Conservation (phyloP, 306 rosid genomes). For the Clitoria ternatea region DNA sequence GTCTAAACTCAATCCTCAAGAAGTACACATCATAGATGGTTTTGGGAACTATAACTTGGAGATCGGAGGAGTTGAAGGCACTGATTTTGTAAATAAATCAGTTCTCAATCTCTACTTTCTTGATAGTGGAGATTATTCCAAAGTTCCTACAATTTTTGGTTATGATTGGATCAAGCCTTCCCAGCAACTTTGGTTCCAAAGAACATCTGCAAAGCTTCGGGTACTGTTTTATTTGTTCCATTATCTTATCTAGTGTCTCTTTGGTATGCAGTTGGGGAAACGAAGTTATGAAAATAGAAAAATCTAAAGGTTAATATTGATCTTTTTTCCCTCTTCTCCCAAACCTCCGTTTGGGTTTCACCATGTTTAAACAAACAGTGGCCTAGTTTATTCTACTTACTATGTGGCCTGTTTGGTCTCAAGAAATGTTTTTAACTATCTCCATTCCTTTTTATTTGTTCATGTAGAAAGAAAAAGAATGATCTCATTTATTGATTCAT, state of each 20-base stretch:
- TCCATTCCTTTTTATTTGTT: background rate
- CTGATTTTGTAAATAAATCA: conserved; percentile 74
- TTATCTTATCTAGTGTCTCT: conserved; percentile 12
- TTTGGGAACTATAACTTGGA: conserved; percentile 90
- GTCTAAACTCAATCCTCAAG: conserved; percentile 63
- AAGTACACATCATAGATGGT: conserved; percentile 59
- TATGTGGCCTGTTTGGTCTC: background rate
- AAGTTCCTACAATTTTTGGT: conserved; percentile 53
- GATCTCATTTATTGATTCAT: too few relatives aligned
- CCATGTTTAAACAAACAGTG: too few relatives aligned
- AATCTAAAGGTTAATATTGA: too few relatives aligned
- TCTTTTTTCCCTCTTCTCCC: too few relatives aligned
- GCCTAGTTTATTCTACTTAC: background rate
- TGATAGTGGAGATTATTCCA: conserved; percentile 92
- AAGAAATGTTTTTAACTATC: background rate
- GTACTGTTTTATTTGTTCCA: conserved; percentile 36
- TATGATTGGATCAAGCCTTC: conserved; percentile 97
- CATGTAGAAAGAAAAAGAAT: too few relatives aligned
- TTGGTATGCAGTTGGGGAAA: too few relatives aligned
- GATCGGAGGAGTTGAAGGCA: conserved; percentile 63
- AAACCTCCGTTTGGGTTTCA: too few relatives aligned
- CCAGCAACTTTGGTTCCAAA: conserved; percentile 83
- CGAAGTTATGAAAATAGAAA: too few relatives aligned
- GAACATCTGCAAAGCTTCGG: conserved; percentile 60
- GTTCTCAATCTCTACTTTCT: conserved; percentile 84